Evolutionary conservation across 177 flowering plant species (phyloP).

Genomic region (Vitis hybrid): DNA sequence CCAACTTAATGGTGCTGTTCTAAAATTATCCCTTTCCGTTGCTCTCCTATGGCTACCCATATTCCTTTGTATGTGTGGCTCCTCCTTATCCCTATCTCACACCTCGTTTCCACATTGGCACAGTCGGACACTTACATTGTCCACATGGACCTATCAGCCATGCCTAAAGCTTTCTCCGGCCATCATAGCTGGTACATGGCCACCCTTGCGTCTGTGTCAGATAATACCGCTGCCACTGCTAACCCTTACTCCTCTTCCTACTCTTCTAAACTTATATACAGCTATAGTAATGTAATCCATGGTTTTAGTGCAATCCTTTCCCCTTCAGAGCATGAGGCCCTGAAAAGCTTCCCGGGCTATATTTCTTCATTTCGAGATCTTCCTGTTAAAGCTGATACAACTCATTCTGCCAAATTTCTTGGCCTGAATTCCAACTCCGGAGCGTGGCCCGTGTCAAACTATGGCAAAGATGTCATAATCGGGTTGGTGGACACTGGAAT

Average conservation of each 20-base stretch:
- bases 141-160: constrained; percentile 53
- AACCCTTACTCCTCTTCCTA: not conserved
- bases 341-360: constrained; percentile 43
- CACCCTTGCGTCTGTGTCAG: constrained; percentile 20
- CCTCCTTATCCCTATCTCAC: constrained; percentile 9
- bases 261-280: constrained; percentile 37
- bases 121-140: constrained; percentile 41
- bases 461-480: constrained; percentile 57
- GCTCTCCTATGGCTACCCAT: constrained; percentile 23
- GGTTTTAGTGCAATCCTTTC: constrained; percentile 63
- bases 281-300: constrained; percentile 43
- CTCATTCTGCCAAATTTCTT: constrained; percentile 47
- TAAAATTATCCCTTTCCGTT: constrained; percentile 4
- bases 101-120: constrained; percentile 6
- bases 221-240: not conserved
- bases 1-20: not conserved
- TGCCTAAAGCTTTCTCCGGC: constrained; percentile 51
- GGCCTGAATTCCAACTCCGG: constrained; percentile 40
- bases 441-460: constrained; percentile 48
- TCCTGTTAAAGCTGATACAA: constrained; percentile 44
- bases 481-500: constrained; percentile 69
- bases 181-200: constrained; percentile 47
- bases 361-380: constrained; percentile 37
- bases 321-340: constrained; percentile 31
- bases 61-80: constrained; percentile 12